Evolutionary conservation across 768 basidiomycete species (phyloP).

Genomic region (Leucocoprinus leucothites): DNA sequence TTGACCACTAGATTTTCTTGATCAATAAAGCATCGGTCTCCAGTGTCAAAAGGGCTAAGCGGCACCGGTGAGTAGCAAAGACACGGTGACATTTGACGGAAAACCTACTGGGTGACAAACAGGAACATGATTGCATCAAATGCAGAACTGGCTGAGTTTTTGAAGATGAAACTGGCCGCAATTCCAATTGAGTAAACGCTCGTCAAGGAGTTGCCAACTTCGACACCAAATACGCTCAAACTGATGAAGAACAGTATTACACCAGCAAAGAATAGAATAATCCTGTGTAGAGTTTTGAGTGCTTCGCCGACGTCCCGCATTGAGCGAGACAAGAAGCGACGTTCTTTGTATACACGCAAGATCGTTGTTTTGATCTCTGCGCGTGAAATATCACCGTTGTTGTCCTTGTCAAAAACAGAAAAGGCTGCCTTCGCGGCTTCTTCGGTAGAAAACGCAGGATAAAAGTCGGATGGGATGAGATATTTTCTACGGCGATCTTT

Average conservation of each 20-base stretch:
- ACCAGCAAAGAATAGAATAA: slow-evolving; percentile 61
- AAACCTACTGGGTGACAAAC: slow-evolving; percentile 77
- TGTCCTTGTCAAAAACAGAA: slow-evolving; percentile 71
- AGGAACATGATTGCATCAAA: slow-evolving; percentile 83
- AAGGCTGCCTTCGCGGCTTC: slow-evolving; percentile 64
- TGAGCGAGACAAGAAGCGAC: slow-evolving; percentile 69
- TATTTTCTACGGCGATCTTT: slow-evolving; percentile 53
- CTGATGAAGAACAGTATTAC: slow-evolving; percentile 71
- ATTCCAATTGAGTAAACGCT: slow-evolving; percentile 72
- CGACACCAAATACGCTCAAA: slow-evolving; percentile 67
- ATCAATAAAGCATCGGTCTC: slow-evolving; percentile 78
- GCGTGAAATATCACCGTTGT: slow-evolving; percentile 73
- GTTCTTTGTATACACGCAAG: slow-evolving; percentile 74
- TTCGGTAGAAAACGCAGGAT: slow-evolving; percentile 59
- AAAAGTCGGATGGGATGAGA: slow-evolving; percentile 67
- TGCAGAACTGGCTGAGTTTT: slow-evolving; percentile 63
- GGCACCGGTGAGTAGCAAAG: slow-evolving; percentile 9
- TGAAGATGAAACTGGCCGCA: slow-evolving; percentile 80
- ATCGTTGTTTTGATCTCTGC: slow-evolving; percentile 71
- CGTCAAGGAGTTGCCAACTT: slow-evolving; percentile 61
- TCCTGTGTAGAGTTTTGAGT: slow-evolving; percentile 58
- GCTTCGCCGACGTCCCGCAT: slow-evolving; percentile 75
- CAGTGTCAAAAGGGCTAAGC: slow-evolving; percentile 72
- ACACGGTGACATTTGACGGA: neutral
- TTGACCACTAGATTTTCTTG: slow-evolving; percentile 72